Conservation (phyloP, 2,329 filamentous ascomycete species). For the Cercospora zeae-maydis region DNA sequence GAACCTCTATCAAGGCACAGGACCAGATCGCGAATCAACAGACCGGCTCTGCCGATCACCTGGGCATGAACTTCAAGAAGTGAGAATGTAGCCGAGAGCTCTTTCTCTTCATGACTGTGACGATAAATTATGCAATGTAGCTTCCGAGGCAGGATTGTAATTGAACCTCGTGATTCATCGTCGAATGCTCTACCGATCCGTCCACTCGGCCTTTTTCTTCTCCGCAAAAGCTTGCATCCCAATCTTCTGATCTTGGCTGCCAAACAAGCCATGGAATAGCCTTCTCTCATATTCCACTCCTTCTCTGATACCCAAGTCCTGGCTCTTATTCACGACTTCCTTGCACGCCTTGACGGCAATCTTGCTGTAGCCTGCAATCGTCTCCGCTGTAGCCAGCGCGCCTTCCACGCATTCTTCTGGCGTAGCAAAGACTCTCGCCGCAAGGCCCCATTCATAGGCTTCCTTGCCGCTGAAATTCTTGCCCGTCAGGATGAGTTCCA, state of each 20-base stretch:
- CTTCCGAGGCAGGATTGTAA: neutral
- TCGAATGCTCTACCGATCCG: conserved; percentile 52
- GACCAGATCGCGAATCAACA: conserved; percentile 32
- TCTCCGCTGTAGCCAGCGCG: conserved; percentile 78
- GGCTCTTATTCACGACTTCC: conserved; percentile 99
- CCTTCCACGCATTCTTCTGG: conserved; percentile 80
- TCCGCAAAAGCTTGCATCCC: conserved; percentile 89
- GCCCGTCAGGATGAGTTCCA: conserved; percentile 88
- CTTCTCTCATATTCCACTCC: conserved; percentile 93
- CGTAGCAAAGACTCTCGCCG: conserved; percentile 73
- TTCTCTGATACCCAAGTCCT: conserved; percentile 81
- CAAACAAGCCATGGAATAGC: conserved; percentile 90
- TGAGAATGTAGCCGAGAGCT: neutral
- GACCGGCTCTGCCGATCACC: conserved; percentile 32
- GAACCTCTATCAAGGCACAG: conserved; percentile 26
- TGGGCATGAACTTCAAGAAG: conserved; percentile 31
- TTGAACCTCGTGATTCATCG: neutral
- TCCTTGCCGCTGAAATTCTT: conserved; percentile 78
- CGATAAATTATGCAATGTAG: neutral
- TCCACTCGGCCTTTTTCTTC: conserved; percentile 92
- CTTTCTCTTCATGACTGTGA: neutral
- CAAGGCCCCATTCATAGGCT: conserved; percentile 86
- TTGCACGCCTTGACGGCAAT: conserved; percentile 89
- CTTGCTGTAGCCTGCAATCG: conserved; percentile 79
- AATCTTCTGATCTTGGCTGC: conserved; percentile 94